Conservation (phyloP, 1,284 basidiomycete species). For the Irpex rosettiformis region DNA sequence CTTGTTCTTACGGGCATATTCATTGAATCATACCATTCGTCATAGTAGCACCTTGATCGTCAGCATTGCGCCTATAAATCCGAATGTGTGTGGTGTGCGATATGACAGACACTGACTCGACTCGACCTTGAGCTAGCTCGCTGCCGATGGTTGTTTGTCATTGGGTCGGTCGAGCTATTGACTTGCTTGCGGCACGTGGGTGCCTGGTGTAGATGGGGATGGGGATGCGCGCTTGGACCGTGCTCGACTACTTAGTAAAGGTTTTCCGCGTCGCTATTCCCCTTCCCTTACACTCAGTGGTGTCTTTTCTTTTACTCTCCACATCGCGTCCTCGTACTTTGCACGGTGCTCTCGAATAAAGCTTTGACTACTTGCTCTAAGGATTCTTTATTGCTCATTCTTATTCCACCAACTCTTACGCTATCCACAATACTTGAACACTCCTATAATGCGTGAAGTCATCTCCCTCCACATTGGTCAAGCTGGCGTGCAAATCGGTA, state of each 20-base stretch:
- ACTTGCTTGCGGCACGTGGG: too few species aligned
- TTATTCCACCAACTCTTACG: constrained; percentile 7
- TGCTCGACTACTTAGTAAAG: not conserved
- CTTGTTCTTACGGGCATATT: constrained; percentile 25
- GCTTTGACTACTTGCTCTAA: not conserved
- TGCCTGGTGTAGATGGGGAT: too few species aligned
- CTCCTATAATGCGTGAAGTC: constrained; percentile 74
- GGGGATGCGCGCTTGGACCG: not conserved
- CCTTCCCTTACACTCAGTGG: not conserved
- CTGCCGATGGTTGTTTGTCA: not conserved
- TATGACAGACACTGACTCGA: too few species aligned
- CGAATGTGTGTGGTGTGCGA: too few species aligned
- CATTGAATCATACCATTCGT: constrained; percentile 28
- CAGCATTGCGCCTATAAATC: not conserved
- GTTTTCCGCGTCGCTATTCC: constrained; percentile 2
- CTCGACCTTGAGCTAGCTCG: too few species aligned
- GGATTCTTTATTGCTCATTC: not conserved
- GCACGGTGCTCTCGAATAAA: not conserved
- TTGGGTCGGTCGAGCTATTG: not conserved
- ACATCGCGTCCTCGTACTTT: not conserved
- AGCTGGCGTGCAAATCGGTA: constrained; percentile 94
- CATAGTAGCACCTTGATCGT: constrained; percentile 27
- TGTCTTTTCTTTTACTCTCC: not conserved
- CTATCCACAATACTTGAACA: constrained; percentile 16
- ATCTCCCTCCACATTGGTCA: constrained; percentile 92